A percentile compares a stretch with the other conserved stretches of the same genome.
These are phyloP conservation scores for Amanita rubescens DNA, from an alignment of 768 basidiomycete species.

Conservation along the genomic window DNA sequence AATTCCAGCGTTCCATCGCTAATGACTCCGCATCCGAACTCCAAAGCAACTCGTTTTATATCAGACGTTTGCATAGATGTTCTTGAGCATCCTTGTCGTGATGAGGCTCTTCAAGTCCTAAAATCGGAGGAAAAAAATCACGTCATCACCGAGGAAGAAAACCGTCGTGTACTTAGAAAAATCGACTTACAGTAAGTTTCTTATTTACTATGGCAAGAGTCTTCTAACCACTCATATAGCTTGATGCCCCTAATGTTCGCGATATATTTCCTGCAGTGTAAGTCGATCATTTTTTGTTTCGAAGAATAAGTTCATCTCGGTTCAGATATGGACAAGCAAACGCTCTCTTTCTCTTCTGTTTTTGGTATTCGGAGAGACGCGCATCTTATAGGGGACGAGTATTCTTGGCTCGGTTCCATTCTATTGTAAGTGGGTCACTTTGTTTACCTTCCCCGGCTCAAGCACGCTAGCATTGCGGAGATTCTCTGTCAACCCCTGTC, in stretches of 20 bases:
- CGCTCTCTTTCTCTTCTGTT: constrained; percentile 25
- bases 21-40: not conserved
- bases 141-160: constrained; percentile 18
- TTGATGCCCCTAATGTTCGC: constrained; percentile 25
- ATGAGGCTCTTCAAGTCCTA: constrained; percentile 14
- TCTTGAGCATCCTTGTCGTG: constrained; percentile 4
- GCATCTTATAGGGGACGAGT: constrained; percentile 23
- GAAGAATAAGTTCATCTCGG: not conserved
- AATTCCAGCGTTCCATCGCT: not conserved
- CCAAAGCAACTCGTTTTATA: too few species aligned
- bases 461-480: constrained; percentile 21
- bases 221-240: constrained; percentile 9
- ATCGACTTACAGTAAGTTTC: constrained; percentile 22
- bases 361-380: constrained; percentile 25
- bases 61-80: too few species aligned
- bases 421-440: constrained; percentile 17
- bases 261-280: constrained; percentile 25
- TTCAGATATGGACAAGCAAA: constrained; percentile 27
- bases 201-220: not conserved
- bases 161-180: constrained; percentile 17
- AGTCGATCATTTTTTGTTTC: not conserved
- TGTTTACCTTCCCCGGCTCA: not conserved
- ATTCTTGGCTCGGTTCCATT: constrained; percentile 27
- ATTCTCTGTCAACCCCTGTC: constrained; percentile 26
- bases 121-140: constrained; percentile 4